Evolutionary conservation across 2,329 filamentous ascomycete species (phyloP), one percentile per base, ranked within the genome.

Genomic region (Fusarium coffeatum): DNA sequence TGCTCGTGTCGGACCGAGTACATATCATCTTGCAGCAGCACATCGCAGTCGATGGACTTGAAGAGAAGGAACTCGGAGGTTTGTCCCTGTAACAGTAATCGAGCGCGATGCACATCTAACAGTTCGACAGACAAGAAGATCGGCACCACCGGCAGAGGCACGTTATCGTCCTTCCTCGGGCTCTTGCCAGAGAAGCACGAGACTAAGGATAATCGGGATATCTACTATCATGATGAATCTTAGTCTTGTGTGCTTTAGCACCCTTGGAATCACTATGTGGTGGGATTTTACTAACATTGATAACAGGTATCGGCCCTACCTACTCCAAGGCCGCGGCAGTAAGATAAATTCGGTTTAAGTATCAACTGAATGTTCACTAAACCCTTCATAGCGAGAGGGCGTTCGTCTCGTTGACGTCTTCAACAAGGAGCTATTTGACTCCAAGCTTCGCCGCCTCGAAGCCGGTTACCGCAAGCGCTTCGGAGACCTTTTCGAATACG

Each of bases 11-110:
- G 41, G 64, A 69, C 34, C 51, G 64, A n/a, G 47, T 49, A 11
- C 64, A 67, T 12, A 59, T 67, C 13, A 30, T 55, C 22, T 53
- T 68, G 20, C 58, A 68, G 40, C 56, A 67, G 41, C 64, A 67
- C 59, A 55, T 57, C 4, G 59, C 64, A 18, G 56, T 64, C 32
- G 59, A 68, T 18, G 59, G 63, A 28, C 64, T 67, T 20, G 63
- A 69, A 43, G 64, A 67, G 43, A 47, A 55, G 40, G 64, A 67
- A 57, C 64, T 69, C 5, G 59, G 64, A 64, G 59, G 66, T 69
- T 45, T 15, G 53, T 61, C n/a, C 7, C 7, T 16, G 8, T 6
- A 13, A 10, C 30, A 20, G 16, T n/a, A 11, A 22, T 37, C n/a
- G 28, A 42, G 16, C 22, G n/a, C n/a, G 6, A 20, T 22, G 4